Conservation (phyloP, 305 asterid genomes). For the Fraxinus greggii region DNA sequence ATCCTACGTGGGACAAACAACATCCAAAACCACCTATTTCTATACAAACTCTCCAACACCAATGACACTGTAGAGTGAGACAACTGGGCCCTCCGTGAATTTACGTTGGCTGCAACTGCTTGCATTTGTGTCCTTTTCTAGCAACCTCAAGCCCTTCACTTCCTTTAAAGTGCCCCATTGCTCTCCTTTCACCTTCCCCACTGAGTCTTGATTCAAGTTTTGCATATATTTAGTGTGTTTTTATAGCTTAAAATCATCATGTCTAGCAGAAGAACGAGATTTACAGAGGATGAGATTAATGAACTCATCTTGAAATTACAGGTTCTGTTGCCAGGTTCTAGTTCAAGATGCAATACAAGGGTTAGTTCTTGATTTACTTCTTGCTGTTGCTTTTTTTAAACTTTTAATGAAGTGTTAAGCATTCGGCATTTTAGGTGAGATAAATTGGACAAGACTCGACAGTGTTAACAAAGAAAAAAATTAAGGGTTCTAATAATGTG, state of each 20-base stretch:
- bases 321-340: conserved; percentile 42
- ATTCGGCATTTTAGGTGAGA: not conserved
- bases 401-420: not conserved
- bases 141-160: conserved; percentile 21
- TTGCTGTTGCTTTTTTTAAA: not conserved
- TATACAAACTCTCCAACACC: too few relatives aligned
- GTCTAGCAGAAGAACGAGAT: conserved; percentile 47
- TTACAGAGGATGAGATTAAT: conserved; percentile 46
- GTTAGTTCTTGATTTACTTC: conserved; percentile 28
- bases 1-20: too few relatives aligned
- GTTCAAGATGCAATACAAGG: conserved; percentile 38
- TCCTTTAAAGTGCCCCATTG: conserved; percentile 33
- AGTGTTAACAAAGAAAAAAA: not conserved
- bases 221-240: not conserved
- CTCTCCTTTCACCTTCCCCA: conserved; percentile 12
- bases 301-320: conserved; percentile 54
- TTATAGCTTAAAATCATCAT: conserved; percentile 12
- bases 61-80: conserved; percentile 8
- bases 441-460: not conserved
- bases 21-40: too few relatives aligned
- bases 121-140: conserved; percentile 20
- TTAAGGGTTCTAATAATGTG: not conserved
- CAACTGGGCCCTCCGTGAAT: conserved; percentile 22
- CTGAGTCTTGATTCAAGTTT: not conserved
- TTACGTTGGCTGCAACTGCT: conserved; percentile 21